Conservation (phyloP, 1,284 basidiomycete genomes). For the Fomes fomentarius region DNA sequence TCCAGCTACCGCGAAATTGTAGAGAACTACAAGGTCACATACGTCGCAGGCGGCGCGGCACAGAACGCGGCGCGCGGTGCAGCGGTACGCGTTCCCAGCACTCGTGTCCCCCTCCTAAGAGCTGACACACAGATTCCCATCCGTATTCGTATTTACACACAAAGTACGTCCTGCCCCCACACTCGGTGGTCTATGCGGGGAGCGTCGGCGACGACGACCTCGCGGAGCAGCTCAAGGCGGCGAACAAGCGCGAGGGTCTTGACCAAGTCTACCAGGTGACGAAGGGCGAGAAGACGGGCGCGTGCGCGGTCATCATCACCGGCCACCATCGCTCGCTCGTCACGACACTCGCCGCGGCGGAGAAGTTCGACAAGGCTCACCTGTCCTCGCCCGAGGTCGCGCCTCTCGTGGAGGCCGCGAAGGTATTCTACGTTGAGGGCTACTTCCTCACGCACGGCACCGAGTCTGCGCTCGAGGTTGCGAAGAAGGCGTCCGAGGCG, state of each 20-base stretch:
- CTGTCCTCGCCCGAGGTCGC: slow-evolving; percentile 80
- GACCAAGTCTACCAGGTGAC: slow-evolving; percentile 89
- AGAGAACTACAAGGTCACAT: slow-evolving; percentile 79
- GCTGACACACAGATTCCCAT: neutral
- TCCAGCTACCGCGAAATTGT: slow-evolving; percentile 88
- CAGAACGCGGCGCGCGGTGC: slow-evolving; percentile 97
- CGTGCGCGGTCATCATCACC: slow-evolving; percentile 96
- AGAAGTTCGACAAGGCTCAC: slow-evolving; percentile 86
- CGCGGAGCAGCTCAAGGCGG: slow-evolving; percentile 87
- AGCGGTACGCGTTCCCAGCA: slow-evolving; percentile 66
- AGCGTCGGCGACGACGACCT: slow-evolving; percentile 94
- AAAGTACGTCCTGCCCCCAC: slow-evolving; percentile 88
- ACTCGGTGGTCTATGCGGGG: slow-evolving; percentile 94
- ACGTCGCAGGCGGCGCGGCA: slow-evolving; percentile 96
- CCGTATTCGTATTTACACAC: neutral
- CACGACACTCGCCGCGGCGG: slow-evolving; percentile 89
- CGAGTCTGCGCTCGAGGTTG: slow-evolving; percentile 75
- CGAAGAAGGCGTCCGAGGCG: slow-evolving; percentile 78
- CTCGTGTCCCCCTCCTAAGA: neutral
- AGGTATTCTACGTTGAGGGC: slow-evolving; percentile 94
- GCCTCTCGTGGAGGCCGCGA: slow-evolving; percentile 78
- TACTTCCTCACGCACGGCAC: slow-evolving; percentile 97
- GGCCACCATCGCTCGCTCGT: slow-evolving; percentile 93
- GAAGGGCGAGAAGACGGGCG: slow-evolving; percentile 89
- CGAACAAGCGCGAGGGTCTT: slow-evolving; percentile 94